Percentiles rank a stretch among this genome's conserved stretches.
phyloP scores from a whole-genome alignment of 176 grass and related monocot genomes.

The Leersia perrieri region DNA sequence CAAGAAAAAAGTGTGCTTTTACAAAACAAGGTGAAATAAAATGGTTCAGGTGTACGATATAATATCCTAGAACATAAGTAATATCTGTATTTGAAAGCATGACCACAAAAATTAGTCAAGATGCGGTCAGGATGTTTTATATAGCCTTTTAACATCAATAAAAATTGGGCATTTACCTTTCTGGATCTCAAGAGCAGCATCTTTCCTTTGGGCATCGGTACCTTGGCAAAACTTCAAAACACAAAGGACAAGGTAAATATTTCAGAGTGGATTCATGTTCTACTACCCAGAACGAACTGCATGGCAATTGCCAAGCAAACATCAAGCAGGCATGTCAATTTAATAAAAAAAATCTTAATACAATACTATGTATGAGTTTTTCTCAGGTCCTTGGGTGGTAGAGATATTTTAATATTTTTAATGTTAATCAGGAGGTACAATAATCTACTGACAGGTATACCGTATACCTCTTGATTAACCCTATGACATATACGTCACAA shows the following conservation, averaged over 20 bases:
- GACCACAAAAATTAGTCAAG: not conserved
- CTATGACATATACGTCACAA: not conserved
- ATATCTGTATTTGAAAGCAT: not conserved
- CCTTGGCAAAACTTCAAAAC: slow-evolving; percentile 34
- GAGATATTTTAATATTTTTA: not conserved
- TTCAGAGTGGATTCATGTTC: slow-evolving; percentile 4
- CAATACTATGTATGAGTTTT: not conserved
- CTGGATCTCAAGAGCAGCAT: slow-evolving; percentile 25
- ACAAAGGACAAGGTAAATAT: not conserved
- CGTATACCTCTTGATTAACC: not conserved
- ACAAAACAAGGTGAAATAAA: not conserved
- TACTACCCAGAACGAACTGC: not conserved
- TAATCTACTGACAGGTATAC: not conserved
- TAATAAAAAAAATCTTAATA: not conserved
- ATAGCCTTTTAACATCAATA: not conserved
- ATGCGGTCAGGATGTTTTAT: not conserved
- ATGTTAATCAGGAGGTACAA: not conserved
- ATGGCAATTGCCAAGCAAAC: slow-evolving; percentile 7
- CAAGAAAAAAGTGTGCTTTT: not conserved
- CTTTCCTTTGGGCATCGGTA: slow-evolving; percentile 24
- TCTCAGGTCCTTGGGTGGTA: not conserved
- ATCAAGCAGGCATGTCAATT: not conserved
- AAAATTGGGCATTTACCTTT: slow-evolving; percentile 34
- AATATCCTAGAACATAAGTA: not conserved
- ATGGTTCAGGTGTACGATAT: not conserved